Base-by-base conservation (phyloP, 2,329 filamentous ascomycete species). In the Calonectria ilicicola region DNA sequence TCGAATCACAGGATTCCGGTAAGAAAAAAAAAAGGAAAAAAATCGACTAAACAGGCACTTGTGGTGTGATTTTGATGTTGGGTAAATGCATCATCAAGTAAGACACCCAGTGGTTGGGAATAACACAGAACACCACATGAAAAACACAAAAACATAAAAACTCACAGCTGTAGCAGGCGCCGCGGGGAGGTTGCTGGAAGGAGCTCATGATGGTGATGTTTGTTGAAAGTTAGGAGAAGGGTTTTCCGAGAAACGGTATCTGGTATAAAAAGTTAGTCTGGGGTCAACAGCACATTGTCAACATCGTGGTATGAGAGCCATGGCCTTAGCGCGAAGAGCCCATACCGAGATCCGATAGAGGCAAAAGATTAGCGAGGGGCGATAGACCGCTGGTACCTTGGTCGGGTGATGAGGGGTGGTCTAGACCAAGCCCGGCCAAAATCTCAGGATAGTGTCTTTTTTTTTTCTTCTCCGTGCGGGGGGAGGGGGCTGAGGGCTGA, bases 91-190 rank as follows among this genome's bases (percentile, higher is more conserved):
- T 26, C 21, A 23, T 40, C 21, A 58, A 27, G 53, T 60, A 60
- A 42, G 32, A 60, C 53, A 40, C 15, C 53, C 19, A 35, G 35
- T 7, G 21, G 32, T 60, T 60, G 53, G 35, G 53, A 35, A 60
- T 32, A 49, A 44, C n/a, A 21, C 49, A 27, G 32, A 69, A 42
- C 40, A 38, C 19, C 32, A 14, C 12, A 60, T 58, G 56, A 51
- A 66, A 58, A 35, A 3, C 6, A 35, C 12, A 23, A 35, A 58
- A 26, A 32, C 12, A 63, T 2, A 32, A 5, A 49, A 26, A 85
- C 86, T 87, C 80, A 88, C 86, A 88, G 78, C 85, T 87, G 82
- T 89, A 89, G 84, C 88, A 89, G 75, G 86, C 85, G 79, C 87
- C 87, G 75, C 84, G 85, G 69, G 81, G 58, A 53, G 60, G 63